Base-by-base conservation (phyloP, 306 rosid species). In the Trifolium fragiferum region DNA sequence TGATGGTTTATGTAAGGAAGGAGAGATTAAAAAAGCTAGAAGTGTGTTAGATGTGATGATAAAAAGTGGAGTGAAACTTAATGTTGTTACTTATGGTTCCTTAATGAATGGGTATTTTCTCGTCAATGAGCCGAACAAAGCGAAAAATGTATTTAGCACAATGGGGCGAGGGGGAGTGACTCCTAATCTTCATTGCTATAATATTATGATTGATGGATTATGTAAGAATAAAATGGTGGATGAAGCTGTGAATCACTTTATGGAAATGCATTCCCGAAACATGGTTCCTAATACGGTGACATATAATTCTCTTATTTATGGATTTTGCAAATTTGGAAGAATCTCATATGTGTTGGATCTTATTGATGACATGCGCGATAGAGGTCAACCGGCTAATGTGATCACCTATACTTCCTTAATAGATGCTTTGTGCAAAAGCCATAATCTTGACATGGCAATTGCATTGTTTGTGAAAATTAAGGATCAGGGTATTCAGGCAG, bases 191-290 rank as follows among this genome's bases (percentile, higher is more conserved):
- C 14, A 18, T 0, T 54, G 41, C 53, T 64, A 79, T 3, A 40
- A 65, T 18, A n/a, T 49, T 2, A 49, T 49, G 55, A 49, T 49
- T 49, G 20, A 49, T 6, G 20, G 55, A 49, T 49, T 49, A n/a
- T 49, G 55, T n/a, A 49, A 49, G 3, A n/a, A n/a, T 49, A 49
- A 49, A n/a, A 49, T 49, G 66, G 64, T 72, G 40, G 32, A 64
- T 47, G 66, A 64, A 55, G 78, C 82, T 3, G 1, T 66, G 20
- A 27, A 16, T 50, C 78, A 72, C 11, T 73, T 72, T 33, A 1
- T 5, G 19, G 38, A 68, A 43, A 64, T 82, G 82, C 4, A 12
- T n/a, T 11, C 3, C 8, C 33, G 53, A 15, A 6, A 19, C 3
- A 19, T 25, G 55, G 4, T 8, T n/a, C 55, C 21, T 50, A 6